Percentiles rank a stretch among this genome's conserved stretches.
Conservation (phyloP, 2,329 filamentous ascomycete genomes). For the Ascocoryne sarcoides region DNA sequence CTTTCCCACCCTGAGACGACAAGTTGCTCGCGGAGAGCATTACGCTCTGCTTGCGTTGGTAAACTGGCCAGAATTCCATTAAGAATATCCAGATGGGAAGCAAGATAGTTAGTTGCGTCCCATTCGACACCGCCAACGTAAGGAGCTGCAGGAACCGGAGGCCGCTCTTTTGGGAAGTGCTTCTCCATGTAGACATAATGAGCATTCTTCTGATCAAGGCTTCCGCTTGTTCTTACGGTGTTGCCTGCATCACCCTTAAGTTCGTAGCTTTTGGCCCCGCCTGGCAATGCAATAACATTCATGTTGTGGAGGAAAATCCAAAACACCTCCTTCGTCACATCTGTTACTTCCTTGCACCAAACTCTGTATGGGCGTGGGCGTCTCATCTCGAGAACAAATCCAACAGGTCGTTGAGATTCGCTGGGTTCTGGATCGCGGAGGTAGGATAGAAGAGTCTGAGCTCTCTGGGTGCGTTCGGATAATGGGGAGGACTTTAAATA, state of each 20-base stretch:
- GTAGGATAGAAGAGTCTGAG: conserved; percentile 66
- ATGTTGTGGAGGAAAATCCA: conserved; percentile 97
- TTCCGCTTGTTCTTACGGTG: not conserved
- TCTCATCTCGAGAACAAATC: conserved; percentile 85
- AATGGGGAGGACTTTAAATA: conserved; percentile 65
- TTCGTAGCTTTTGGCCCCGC: conserved; percentile 19
- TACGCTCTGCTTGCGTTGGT: conserved; percentile 60
- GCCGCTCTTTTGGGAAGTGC: conserved; percentile 77
- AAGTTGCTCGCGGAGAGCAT: conserved; percentile 67
- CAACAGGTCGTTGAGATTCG: conserved; percentile 67
- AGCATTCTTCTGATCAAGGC: conserved; percentile 29
- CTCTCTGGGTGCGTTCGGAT: conserved; percentile 56
- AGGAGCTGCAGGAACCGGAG: conserved; percentile 85
- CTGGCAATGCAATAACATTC: conserved; percentile 68
- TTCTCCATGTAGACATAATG: conserved; percentile 53
- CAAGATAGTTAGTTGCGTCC: conserved; percentile 96
- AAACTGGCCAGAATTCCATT: conserved; percentile 84
- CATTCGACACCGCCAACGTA: conserved; percentile 97
- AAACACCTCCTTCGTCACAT: conserved; percentile 95
- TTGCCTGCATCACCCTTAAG: too few relatives aligned
- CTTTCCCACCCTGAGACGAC: conserved; percentile 85
- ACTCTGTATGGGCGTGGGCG: conserved; percentile 80
- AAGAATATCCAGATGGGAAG: conserved; percentile 83
- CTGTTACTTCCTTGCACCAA: conserved; percentile 87
- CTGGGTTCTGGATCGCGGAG: conserved; percentile 70